Evolutionary conservation across 768 basidiomycete species (phyloP).

Genomic region (Kwoniella dendrophila): DNA sequence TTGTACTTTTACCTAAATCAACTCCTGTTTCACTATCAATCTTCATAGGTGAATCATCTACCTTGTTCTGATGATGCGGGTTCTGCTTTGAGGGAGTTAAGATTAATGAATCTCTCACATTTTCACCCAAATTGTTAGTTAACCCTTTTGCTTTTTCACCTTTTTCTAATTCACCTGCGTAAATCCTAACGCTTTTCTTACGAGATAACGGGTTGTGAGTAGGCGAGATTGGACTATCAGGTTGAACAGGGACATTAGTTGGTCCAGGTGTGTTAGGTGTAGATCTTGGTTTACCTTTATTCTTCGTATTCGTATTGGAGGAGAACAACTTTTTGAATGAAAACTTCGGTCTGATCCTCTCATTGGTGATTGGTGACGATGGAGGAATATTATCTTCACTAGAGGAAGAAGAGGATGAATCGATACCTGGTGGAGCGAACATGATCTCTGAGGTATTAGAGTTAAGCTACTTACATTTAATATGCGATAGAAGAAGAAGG

Average conservation of each 20-base stretch:
- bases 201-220: conserved; percentile 4
- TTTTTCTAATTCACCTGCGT: conserved; percentile 10
- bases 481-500: too few species aligned
- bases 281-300: not conserved
- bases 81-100: not conserved
- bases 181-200: conserved; percentile 15
- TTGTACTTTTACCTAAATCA: not conserved
- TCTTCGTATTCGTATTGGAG: not conserved
- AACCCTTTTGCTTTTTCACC: conserved; percentile 3
- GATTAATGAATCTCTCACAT: not conserved
- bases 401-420: conserved; percentile 12
- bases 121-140: conserved; percentile 14
- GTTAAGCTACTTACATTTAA: too few species aligned
- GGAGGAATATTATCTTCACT: conserved; percentile 16
- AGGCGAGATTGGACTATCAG: not conserved
- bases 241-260: conserved; percentile 9
- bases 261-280: conserved; percentile 1
- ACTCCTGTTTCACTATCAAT: not conserved
- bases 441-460: not conserved
- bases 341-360: conserved; percentile 12
- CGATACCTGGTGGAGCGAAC: conserved; percentile 16
- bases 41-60: not conserved
- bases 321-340: conserved; percentile 17
- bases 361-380: not conserved
- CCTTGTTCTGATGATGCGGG: not conserved